These are phyloP conservation scores for Solanum piurae DNA, from an alignment of 257 asterid genomes.

Conservation along the genomic window DNA sequence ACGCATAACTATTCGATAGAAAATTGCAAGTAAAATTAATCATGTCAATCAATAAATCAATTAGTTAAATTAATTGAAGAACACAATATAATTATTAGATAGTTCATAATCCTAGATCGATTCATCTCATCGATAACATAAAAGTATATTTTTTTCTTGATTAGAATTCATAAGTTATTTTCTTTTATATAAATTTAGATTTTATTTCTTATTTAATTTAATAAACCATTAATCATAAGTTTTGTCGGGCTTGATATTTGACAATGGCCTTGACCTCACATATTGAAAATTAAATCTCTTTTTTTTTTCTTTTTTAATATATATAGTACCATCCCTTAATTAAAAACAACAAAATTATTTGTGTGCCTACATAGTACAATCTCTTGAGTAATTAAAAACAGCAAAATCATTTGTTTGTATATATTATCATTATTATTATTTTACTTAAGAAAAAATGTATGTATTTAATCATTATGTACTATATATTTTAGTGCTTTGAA, in stretches of 20 bases:
- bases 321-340: not conserved
- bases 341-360: not conserved
- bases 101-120: not conserved
- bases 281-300: not conserved
- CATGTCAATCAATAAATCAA: too few species aligned
- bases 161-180: not conserved
- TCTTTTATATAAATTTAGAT: too few species aligned
- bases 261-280: not conserved
- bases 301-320: not conserved
- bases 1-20: not conserved
- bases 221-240: not conserved
- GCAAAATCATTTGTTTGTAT: not conserved
- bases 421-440: not conserved
- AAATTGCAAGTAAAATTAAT: too few species aligned
- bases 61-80: not conserved
- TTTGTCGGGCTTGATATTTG: not conserved
- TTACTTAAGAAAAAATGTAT: too few species aligned
- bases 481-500: not conserved
- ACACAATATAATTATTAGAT: too few species aligned
- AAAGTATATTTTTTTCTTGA: not conserved
- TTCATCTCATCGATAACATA: not conserved
- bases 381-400: not conserved
- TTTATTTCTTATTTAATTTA: not conserved
- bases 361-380: not conserved
- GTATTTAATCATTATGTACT: too few species aligned